Base-by-base conservation (phyloP, 331 rosid genomes). In the Saraca asoca region DNA sequence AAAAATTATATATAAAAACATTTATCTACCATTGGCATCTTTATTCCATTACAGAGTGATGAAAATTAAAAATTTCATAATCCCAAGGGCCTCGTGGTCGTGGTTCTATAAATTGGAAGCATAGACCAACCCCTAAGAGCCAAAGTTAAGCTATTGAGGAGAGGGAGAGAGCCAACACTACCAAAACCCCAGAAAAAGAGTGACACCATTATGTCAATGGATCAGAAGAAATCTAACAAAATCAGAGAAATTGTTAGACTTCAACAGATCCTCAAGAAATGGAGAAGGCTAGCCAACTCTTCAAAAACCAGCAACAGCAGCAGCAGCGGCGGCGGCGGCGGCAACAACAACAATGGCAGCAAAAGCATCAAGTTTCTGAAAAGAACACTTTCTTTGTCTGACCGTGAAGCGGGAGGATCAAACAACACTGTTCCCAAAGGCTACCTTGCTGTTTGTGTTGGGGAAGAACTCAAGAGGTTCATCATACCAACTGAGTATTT, bases 191-290 rank as follows among this genome's bases (percentile, higher is more conserved):
- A 24, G 19, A 56, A 59, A 48, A 66, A 55, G 49, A 72, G 14
- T 16, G 38, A 43, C 58, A 24, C 43, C 8, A 39, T 2, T 48
- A 62, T 16, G 19, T 66, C 76, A 64, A 81, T 87, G 90, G 95
- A 90, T 75, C 73, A 81, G 56, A 90, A 84, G 87, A 93, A 86
- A 66, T 82, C 91, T 15, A 93, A 87, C 90, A 93, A 84, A 80
- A 93, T 93, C 77, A 84, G 88, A 54, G 90, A 93, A 2, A 93
- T 93, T 43, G 98, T 87, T 37, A 90, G 98, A 75, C 98, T 93
- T 80, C 91, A 80, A 57, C 97, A 90, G 79, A 82, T 93, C 78
- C 87, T 93, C 11, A 93, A 90, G 89, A 93, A 87, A 66, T 90
- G 98, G 98, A 86, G 95, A 81, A 93, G 86, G 75, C 63, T 75